Base-by-base conservation (phyloP, 495 filamentous ascomycete species). In the Aspergillus leporis region DNA sequence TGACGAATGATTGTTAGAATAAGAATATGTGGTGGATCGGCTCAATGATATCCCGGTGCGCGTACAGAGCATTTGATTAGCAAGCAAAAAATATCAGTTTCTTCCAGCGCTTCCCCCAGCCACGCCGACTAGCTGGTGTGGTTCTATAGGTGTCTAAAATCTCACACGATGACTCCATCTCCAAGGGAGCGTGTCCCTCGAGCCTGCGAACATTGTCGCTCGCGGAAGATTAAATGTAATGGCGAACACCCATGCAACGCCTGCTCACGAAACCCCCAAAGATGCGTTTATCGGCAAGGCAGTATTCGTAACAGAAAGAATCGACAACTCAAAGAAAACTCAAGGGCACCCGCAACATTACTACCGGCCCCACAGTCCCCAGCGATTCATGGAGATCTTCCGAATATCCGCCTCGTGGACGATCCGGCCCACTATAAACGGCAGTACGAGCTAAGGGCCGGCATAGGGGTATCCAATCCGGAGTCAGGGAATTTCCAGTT, bases 181-280 rank as follows among this genome's bases (percentile, higher is more conserved):
- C 60, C 60, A 8, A 30, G 55, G 31, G 53, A 57, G 31, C 55
- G 61, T 7, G 51, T 55, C 47, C 18, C 61, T 13, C 49, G 61
- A 25, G 55, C 61, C 34, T 78, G 74, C 59, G 58, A 64, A 7
- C 66, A 64, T 9, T 78, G 75, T 48, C 53, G 74, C 10, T 36
- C 51, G 23, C 66, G 74, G 0, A 78, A 78, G 40, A 59, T 74
- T 40, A 67, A 69, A 12, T 77, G 74, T 55, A 60, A 77, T 41
- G 66, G 72, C 16, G 56, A 64, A 16, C 50, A 46, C 25, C 74
- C 74, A 8, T 77, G 74, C 48, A 55, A 53, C 36, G 56, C 51
- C 28, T 63, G 61, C 56, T 41, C 45, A 8, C 52, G 48, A 16
- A 21, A 61, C 28, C 52, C 52, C 8, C 28, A 56, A 23, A 36